Evolutionary conservation across 164 flowering plant species (phyloP).

Genomic region (Liriodendron chinense): DNA sequence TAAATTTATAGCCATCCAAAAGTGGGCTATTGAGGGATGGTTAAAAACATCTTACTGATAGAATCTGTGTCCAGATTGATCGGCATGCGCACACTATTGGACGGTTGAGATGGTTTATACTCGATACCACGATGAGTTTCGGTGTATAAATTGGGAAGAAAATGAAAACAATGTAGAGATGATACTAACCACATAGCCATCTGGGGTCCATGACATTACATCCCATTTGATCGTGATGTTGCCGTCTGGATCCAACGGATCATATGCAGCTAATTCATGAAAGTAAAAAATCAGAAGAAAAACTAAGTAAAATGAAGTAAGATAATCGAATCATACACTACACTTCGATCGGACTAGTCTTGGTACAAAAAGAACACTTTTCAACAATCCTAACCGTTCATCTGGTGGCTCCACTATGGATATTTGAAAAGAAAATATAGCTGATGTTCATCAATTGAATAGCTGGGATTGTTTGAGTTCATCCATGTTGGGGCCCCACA

Average conservation of each 20-base stretch:
- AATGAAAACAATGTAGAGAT: neutral
- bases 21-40: too few species aligned
- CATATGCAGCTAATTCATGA: slow-evolving; percentile 41
- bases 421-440: neutral
- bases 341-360: neutral
- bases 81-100: too few species aligned
- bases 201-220: slow-evolving; percentile 56
- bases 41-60: too few species aligned
- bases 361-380: neutral
- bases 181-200: slow-evolving; percentile 55
- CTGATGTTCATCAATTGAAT: neutral
- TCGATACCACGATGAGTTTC: neutral
- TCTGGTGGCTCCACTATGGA: neutral
- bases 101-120: too few species aligned
- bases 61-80: too few species aligned
- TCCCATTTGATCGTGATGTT: slow-evolving; percentile 66
- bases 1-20: too few species aligned
- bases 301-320: neutral
- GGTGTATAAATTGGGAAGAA: neutral
- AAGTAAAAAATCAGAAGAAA: neutral
- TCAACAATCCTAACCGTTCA: neutral
- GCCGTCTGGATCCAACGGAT: slow-evolving; percentile 56
- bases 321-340: neutral
- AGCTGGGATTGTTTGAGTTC: neutral
- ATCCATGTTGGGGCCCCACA: neutral